Base-by-base conservation (phyloP, 2,329 filamentous ascomycete species). In the Colletotrichum sp. region DNA sequence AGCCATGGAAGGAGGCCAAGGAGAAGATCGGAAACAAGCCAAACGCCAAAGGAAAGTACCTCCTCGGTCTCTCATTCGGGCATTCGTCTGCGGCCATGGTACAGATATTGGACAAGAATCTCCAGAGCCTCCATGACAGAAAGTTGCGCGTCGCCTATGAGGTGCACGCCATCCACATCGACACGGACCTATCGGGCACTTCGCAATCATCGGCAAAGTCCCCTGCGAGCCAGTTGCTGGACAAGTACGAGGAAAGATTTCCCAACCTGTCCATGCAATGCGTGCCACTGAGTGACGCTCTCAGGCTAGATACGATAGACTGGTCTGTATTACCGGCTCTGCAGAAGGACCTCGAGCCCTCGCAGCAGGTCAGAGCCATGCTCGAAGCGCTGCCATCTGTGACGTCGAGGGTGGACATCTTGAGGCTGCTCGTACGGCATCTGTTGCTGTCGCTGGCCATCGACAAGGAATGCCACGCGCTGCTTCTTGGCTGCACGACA, bases 401-500 rank as follows among this genome's bases (percentile, higher is more conserved):
- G 8, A 96, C 95, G 4, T 94, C 96, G 2, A 91, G 91, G 78
- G 88, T 92, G 22, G 97, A 99, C 82, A 87, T 98, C 7, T 84
- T 93, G 32, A 89, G 91, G 16, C 91, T 95, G 30, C 87, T 98
- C 30, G 89, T 93, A 39, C 93, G 92, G 8, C 92, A 94, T 78
- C 86, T 98, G 7, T 89, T 98, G 36, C 87, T 95, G 66, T 86
- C 91, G 60, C 87, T 91, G 60, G 94, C 94, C 12, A 88, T 90
- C 76, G 83, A 86, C 18, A 85, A 89, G 32, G 85, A 82, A 15
- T 97, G 93, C 82, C 91, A 93, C 77, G 92, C 92, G 15, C 89
- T 98, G 56, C 85, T 98, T 2, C 93, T 97, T 84, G 96, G 95
- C 27, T 93, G 96, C 84, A 97, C 92, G 78, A 98, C 97, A 25